phyloP scores from a whole-genome alignment of 1,284 basidiomycete species.

The Papiliotrema flavescens region DNA sequence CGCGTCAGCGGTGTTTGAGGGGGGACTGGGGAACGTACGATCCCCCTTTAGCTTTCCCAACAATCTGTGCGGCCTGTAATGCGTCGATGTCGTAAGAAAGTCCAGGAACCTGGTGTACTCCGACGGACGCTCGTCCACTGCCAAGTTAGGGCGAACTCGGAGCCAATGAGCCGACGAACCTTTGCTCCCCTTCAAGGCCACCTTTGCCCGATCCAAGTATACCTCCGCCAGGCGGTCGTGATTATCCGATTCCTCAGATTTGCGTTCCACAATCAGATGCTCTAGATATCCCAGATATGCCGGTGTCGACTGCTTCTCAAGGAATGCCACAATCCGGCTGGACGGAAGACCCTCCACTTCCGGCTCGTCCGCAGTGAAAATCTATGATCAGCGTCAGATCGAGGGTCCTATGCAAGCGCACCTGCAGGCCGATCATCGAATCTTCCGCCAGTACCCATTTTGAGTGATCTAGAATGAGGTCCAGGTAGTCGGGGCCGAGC shows the following conservation, averaged over 20 bases:
- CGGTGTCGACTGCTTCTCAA: constrained; percentile 66
- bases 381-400: constrained; percentile 52
- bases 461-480: constrained; percentile 73
- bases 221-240: constrained; percentile 86
- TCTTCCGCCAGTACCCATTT: constrained; percentile 81
- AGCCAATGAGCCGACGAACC: constrained; percentile 18
- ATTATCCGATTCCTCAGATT: constrained; percentile 64
- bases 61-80: constrained; percentile 74
- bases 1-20: not conserved
- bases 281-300: constrained; percentile 80
- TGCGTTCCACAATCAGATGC: constrained; percentile 70
- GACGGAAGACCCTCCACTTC: constrained; percentile 79
- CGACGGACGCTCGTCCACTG: constrained; percentile 13
- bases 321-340: constrained; percentile 66
- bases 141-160: constrained; percentile 1
- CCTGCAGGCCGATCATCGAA: constrained; percentile 69
- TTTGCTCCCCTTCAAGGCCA: constrained; percentile 57
- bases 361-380: constrained; percentile 81
- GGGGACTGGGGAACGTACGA: constrained; percentile 51
- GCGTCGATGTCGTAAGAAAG: constrained; percentile 69
- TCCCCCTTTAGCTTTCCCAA: constrained; percentile 71
- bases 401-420: constrained; percentile 37
- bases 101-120: constrained; percentile 67
- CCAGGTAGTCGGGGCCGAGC: constrained; percentile 72
- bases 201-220: constrained; percentile 64